A percentile compares a stretch with the other conserved stretches of the same genome.
These are phyloP conservation scores for Stentor roeselii DNA, from an alignment of 73 alveolate species.

Conservation along the genomic window DNA sequence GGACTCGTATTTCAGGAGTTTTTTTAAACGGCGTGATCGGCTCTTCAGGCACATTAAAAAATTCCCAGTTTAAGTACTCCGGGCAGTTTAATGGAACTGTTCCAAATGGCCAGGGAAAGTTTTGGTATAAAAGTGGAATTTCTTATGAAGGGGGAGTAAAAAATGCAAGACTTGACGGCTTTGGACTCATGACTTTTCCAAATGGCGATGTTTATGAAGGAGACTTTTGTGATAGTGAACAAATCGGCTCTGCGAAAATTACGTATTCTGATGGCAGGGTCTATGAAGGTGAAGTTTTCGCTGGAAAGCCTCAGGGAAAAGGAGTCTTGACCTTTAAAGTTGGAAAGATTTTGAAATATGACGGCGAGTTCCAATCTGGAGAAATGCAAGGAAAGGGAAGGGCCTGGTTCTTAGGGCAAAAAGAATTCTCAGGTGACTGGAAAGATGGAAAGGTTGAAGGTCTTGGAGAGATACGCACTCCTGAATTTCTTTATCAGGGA, in stretches of 20 bases:
- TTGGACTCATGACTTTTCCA: not conserved
- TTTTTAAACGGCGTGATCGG: not conserved
- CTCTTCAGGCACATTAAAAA: not conserved
- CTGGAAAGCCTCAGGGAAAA: not conserved
- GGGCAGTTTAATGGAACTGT: not conserved
- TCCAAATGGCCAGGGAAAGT: not conserved
- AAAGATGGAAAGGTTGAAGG: not conserved
- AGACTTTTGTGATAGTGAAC: not conserved
- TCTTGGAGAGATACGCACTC: not conserved
- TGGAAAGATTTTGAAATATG: not conserved
- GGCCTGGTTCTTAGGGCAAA: not conserved
- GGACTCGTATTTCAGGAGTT: not conserved
- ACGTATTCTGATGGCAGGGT: not conserved
- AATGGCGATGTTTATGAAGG: not conserved
- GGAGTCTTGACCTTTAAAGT: not conserved
- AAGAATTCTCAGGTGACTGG: not conserved
- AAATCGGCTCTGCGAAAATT: not conserved
- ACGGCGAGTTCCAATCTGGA: not conserved
- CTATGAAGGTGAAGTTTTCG: not conserved
- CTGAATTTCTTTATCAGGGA: not conserved
- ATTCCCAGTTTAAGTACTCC: not conserved
- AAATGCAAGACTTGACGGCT: not conserved
- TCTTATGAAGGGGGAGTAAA: not conserved
- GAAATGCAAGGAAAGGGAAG: not conserved
- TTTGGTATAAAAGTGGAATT: not conserved